phyloP scores from a whole-genome alignment of 331 rosid genomes.

The Pyracantha coccinea region DNA sequence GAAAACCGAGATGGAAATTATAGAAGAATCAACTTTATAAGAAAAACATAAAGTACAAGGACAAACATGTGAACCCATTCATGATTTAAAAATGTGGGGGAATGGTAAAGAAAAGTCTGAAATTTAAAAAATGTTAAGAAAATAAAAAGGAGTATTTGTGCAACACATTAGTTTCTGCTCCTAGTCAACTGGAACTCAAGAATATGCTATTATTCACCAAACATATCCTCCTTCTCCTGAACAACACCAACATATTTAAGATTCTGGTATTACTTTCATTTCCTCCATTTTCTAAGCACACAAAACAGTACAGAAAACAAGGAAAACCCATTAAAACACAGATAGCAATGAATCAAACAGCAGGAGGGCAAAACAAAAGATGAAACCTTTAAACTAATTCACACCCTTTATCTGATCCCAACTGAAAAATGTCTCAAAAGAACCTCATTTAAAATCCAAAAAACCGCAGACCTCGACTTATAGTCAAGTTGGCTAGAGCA shows the following conservation, averaged over 20 bases:
- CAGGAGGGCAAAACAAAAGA: too few relatives aligned
- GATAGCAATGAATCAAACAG: background rate
- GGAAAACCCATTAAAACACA: background rate
- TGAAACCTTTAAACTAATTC: slow-evolving; percentile 1
- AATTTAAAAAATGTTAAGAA: background rate
- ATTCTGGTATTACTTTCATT: background rate
- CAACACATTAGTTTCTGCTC: background rate
- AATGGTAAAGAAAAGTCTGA: background rate
- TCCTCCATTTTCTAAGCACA: background rate
- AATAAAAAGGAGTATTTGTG: background rate
- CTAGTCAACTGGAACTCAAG: background rate
- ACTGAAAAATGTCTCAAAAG: background rate
- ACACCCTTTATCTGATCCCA: background rate
- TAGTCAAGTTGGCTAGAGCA: background rate
- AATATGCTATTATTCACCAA: background rate
- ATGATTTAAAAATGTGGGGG: background rate
- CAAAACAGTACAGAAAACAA: background rate
- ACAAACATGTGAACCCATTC: background rate
- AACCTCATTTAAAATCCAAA: slow-evolving; percentile 4
- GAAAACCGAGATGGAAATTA: background rate
- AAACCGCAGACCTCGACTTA: background rate
- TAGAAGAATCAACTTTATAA: background rate
- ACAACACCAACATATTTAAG: background rate
- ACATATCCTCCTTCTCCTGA: background rate
- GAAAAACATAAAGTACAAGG: background rate